Percentiles rank a stretch among this genome's conserved stretches.
Conservation (phyloP, 1,284 basidiomycete species). For the Malassezia pachydermatis region DNA sequence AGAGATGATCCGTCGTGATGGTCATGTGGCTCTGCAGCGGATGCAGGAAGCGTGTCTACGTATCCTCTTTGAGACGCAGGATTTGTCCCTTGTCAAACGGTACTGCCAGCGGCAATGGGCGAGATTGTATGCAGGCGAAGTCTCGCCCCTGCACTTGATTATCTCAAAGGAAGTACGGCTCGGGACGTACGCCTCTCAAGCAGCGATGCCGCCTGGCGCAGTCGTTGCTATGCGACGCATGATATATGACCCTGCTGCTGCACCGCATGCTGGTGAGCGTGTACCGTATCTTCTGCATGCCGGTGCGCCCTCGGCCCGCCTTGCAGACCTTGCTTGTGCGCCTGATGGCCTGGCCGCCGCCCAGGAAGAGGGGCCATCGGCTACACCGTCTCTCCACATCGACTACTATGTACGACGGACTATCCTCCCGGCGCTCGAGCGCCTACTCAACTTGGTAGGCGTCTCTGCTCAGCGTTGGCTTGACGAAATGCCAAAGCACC, state of each 20-base stretch:
- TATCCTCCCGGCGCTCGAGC: slow-evolving; percentile 75
- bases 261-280: slow-evolving; percentile 83
- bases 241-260: slow-evolving; percentile 62
- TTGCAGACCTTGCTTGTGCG: slow-evolving; percentile 71
- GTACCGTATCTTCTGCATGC: slow-evolving; percentile 78
- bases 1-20: slow-evolving; percentile 83
- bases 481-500: slow-evolving; percentile 63
- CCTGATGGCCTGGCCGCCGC: slow-evolving; percentile 62
- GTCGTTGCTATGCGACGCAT: slow-evolving; percentile 70
- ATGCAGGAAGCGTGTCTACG: slow-evolving; percentile 44
- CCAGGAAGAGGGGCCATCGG: slow-evolving; percentile 22
- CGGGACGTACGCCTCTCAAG: slow-evolving; percentile 54
- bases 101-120: slow-evolving; percentile 79
- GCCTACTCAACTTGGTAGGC: slow-evolving; percentile 84
- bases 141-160: slow-evolving; percentile 78
- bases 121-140: slow-evolving; percentile 68
- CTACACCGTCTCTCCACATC: slow-evolving; percentile 65
- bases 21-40: slow-evolving; percentile 39
- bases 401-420: slow-evolving; percentile 81
- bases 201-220: slow-evolving; percentile 79
- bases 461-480: slow-evolving; percentile 82
- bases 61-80: slow-evolving; percentile 72
- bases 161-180: slow-evolving; percentile 87
- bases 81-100: slow-evolving; percentile 76
- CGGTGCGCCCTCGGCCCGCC: slow-evolving; percentile 59